Conservation (phyloP, 2,329 filamentous ascomycete genomes). For the Xylariaceae sp. region DNA sequence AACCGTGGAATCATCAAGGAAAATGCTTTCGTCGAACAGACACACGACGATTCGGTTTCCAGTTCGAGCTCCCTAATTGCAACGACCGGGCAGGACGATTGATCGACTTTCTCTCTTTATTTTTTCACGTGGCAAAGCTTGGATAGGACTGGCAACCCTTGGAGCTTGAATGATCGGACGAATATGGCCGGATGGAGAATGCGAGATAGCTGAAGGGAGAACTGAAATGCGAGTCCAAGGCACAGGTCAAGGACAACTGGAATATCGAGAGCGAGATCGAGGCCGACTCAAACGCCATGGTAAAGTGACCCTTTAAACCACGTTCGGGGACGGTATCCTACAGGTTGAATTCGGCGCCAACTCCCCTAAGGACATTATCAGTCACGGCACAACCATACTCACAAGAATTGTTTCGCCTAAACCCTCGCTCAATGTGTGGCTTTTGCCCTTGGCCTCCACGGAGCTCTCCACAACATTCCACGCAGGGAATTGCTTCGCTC, state of each 20-base stretch:
- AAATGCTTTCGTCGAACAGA: conserved; percentile 40
- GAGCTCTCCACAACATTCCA: neutral
- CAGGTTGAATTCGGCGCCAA: neutral
- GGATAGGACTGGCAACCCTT: too few relatives aligned
- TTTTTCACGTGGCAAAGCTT: too few relatives aligned
- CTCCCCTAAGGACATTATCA: conserved; percentile 76
- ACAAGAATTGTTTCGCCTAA: conserved; percentile 71
- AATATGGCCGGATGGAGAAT: too few relatives aligned
- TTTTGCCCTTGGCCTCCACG: conserved; percentile 41
- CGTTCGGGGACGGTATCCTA: neutral
- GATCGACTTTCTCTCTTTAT: too few relatives aligned
- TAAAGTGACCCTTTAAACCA: too few relatives aligned
- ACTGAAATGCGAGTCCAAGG: neutral
- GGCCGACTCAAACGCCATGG: neutral
- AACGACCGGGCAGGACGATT: conserved; percentile 46
- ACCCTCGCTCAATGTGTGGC: conserved; percentile 70
- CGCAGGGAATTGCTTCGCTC: conserved; percentile 4
- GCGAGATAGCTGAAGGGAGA: too few relatives aligned
- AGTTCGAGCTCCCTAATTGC: conserved; percentile 49
- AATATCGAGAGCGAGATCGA: neutral
- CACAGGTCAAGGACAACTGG: neutral
- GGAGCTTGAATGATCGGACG: too few relatives aligned
- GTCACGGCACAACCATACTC: conserved; percentile 81
- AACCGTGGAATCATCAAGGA: conserved; percentile 37
- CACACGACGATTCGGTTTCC: conserved; percentile 31